Percentiles rank a stretch among this genome's conserved stretches.
phyloP scores from a whole-genome alignment of 371 early-diverging fungal species.

The Nematocida displodere region DNA sequence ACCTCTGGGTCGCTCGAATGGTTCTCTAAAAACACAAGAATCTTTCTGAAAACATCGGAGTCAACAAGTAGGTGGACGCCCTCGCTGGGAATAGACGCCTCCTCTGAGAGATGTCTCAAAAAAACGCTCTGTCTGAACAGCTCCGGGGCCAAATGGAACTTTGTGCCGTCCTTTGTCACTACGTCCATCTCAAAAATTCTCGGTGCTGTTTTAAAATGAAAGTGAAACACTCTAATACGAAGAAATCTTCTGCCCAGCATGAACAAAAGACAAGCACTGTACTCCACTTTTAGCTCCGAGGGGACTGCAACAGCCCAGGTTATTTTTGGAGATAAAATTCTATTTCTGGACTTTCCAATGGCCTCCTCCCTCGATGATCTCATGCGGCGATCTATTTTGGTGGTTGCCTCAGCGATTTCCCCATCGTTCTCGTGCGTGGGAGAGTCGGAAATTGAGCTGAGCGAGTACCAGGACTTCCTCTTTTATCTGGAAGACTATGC shows the following conservation, averaged over 20 bases:
- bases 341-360: slow-evolving; percentile 3
- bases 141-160: not conserved
- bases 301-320: slow-evolving; percentile 1
- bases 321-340: slow-evolving; percentile 50
- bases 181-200: not conserved
- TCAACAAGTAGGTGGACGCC: slow-evolving; percentile 10
- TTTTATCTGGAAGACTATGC: slow-evolving; percentile 35
- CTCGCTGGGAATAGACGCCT: not conserved
- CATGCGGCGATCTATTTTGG: not conserved
- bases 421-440: not conserved
- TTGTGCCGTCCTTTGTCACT: not conserved
- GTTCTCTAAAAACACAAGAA: slow-evolving; percentile 17
- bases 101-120: slow-evolving; percentile 8
- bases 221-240: slow-evolving; percentile 17
- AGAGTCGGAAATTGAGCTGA: slow-evolving; percentile 13
- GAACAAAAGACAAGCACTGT: not conserved
- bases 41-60: slow-evolving; percentile 16
- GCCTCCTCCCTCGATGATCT: not conserved
- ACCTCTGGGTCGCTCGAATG: not conserved
- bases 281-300: too few relatives aligned
- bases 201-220: slow-evolving; percentile 24
- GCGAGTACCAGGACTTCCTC: slow-evolving; percentile 23
- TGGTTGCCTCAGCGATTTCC: not conserved
- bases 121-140: slow-evolving; percentile 30
- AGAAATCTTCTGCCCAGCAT: not conserved